Evolutionary conservation across 768 basidiomycete species (phyloP).

Genomic region (Podaxis sp.): DNA sequence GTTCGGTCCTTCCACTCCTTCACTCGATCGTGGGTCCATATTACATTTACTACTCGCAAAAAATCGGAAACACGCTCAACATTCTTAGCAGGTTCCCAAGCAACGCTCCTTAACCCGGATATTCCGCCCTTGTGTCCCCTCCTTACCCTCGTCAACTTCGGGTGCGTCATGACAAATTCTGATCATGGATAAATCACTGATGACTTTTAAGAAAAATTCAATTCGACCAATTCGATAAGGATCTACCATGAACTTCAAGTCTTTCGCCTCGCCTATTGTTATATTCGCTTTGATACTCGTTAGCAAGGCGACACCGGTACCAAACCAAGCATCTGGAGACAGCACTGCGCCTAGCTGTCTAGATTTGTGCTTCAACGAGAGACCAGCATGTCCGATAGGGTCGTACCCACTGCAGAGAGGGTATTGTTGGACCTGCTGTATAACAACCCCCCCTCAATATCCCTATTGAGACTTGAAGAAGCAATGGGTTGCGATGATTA

Average conservation of each 20-base stretch:
- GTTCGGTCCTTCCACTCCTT: background rate
- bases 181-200: background rate
- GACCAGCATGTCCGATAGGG: background rate
- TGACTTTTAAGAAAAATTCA: background rate
- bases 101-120: background rate
- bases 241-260: background rate
- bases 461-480: background rate
- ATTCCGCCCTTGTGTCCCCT: background rate
- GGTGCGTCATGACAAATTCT: background rate
- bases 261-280: background rate
- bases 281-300: background rate
- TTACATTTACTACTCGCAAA: background rate
- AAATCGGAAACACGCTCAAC: background rate
- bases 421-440: slow-evolving; percentile 1
- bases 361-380: background rate
- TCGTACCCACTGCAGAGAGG: background rate
- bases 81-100: background rate
- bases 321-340: background rate
- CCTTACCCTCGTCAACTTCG: no score
- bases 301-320: background rate
- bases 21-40: background rate
- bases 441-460: background rate
- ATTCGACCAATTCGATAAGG: background rate
- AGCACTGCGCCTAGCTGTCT: background rate
- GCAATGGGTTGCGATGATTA: no score